Evolutionary conservation across 108 stramenopile genomes (phyloP), one percentile per base, ranked within the genome.

Genomic region (Schizochytrium sp.): DNA sequence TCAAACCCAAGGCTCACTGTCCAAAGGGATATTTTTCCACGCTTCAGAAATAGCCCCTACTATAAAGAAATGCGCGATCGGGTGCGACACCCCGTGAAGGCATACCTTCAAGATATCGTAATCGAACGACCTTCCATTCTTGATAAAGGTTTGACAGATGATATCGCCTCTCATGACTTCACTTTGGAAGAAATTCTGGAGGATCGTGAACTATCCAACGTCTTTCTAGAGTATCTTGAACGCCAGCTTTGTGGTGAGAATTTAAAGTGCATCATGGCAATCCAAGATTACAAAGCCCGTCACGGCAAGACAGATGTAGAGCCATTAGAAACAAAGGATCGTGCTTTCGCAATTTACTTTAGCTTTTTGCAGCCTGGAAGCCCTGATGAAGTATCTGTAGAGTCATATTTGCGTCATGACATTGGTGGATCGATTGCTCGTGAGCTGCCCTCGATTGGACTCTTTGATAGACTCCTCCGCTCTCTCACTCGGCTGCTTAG

Each of bases 301-400:
- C 47, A 50, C 45, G 47, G 5, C 76, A 38, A 83, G 5, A 8
- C 47, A n/a, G 13, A 13, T 19, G 47, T 50, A 42, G 8, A 5
- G 10, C 76, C 76, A 28, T n/a, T 38, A 55, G 76, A 83, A 53
- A 19, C 76, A 5, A 17, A 83, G 53, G 76, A 83, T 53, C 76
- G 76, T 12, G 76, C 76, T 13, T 83, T 83, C 55, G 76, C 76
- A 5, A 83, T 83, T 3, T 83, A 83, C 76, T 83, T 83, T 42
- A 83, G 17, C 76, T 83, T 55, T 55, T 28, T 83, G 12, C 76
- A 83, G 50, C 76, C 76, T n/a, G 76, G 76, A 0, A 55, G 50
- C 13, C 50, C 47, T 0, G 53, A 83, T 5, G 76, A 83, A 28
- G 76, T 83, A 10, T 83, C 76, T 83, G 76, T 3, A n/a, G 76